Evolutionary conservation across 1,284 basidiomycete species (phyloP), one percentile per base, ranked within the genome.

Genomic region (Cutaneotrichosporon sp.): DNA sequence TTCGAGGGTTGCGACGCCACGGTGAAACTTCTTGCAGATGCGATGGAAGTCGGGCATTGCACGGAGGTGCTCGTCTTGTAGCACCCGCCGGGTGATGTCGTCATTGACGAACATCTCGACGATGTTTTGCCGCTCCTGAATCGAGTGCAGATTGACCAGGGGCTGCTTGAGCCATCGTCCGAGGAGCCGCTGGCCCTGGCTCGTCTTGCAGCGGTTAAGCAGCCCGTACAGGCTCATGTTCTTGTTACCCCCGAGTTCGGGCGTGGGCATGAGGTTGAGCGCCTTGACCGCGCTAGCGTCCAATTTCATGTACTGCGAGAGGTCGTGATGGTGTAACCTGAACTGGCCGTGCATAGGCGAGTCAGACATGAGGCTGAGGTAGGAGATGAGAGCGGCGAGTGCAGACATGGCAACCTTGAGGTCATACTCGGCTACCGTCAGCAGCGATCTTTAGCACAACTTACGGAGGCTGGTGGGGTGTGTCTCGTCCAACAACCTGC

Each of bases 161-260:
- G 97, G 97, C 80, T 99, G 97, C 79, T 97, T 98, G 61, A 99
- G 83, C 96, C 96, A 99, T 64, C 90, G 90, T 0, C 88, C 90
- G 2, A 99, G 84, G 62, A 97, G 79, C 61, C 97, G 84, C n/a
- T 91, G 89, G 0, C 97, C 97, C 77, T 99, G 97, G 0, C 91
- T 89, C 1, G 97, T 99, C 81, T 96, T 97, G 84, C 97, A 98
- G 70, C 90, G 90, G 78, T 99, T 97, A 67, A 99, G 79, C 22
- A 97, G 82, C 0, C 95, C 94, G 64, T 92, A 89, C 5, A 99
- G 78, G 22, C 92, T 97, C 58, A 90, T 91, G 70, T 90, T 93
- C 73, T 90, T 90, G 60, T 86, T 77, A 6, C 79, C 79, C 5
- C 81, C 79, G 26, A 79, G 74, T 71, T 88, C 87, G 0, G 87